phyloP scores from a whole-genome alignment of 768 basidiomycete species.

The Suillus subalutaceus region DNA sequence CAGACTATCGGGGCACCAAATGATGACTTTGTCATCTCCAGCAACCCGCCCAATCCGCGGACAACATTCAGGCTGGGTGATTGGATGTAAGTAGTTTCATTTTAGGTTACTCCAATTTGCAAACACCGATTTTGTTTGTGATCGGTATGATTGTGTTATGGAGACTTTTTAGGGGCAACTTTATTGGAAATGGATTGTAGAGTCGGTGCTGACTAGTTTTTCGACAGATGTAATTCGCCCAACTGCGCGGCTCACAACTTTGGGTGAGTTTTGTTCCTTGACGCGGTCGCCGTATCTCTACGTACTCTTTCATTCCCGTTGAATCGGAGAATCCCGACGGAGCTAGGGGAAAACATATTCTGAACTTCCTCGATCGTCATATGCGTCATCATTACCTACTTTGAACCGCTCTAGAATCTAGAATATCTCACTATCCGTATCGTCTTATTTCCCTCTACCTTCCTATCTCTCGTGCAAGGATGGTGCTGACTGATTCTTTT shows the following conservation, averaged over 20 bases:
- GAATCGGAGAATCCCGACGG: not conserved
- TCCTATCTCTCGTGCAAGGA: slow-evolving; percentile 19
- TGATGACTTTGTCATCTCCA: slow-evolving; percentile 60
- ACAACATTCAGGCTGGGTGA: slow-evolving; percentile 70
- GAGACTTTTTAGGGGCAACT: slow-evolving; percentile 16
- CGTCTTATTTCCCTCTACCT: slow-evolving; percentile 4
- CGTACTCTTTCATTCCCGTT: not conserved
- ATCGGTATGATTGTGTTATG: slow-evolving; percentile 9
- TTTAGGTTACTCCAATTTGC: not conserved
- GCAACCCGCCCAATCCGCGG: slow-evolving; percentile 71
- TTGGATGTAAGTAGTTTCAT: slow-evolving; percentile 64
- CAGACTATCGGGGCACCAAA: slow-evolving; percentile 13
- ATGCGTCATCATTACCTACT: slow-evolving; percentile 24
- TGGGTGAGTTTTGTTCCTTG: slow-evolving; percentile 56
- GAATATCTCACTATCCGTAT: slow-evolving; percentile 5
- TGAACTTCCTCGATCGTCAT: slow-evolving; percentile 9
- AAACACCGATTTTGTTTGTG: slow-evolving; percentile 19
- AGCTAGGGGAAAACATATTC: not conserved
- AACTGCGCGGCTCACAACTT: slow-evolving; percentile 85
- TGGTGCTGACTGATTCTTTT: slow-evolving; percentile 51
- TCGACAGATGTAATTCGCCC: slow-evolving; percentile 62
- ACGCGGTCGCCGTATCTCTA: not conserved
- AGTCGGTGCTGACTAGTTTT: slow-evolving; percentile 18
- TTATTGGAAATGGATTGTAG: slow-evolving; percentile 23
- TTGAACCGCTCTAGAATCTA: slow-evolving; percentile 29